Base-by-base conservation (phyloP, 441 rosid genomes). In the Omphalea diandra region DNA sequence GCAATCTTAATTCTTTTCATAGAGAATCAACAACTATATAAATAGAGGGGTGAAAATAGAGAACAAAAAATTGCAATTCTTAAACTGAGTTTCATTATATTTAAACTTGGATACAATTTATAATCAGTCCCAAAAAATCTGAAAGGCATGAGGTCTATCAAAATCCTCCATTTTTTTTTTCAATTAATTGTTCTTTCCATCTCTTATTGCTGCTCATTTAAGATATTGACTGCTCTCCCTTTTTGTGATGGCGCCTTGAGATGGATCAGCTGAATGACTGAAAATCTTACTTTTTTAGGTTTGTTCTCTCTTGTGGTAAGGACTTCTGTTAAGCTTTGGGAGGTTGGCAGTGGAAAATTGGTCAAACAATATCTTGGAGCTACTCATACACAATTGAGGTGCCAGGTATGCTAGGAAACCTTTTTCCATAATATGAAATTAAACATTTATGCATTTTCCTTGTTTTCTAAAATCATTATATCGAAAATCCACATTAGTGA, bases 311-410 rank as follows among this genome's bases (percentile, higher is more conserved):
- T 10, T 88, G 88, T 35, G 93, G 97, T 67, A 93, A 90, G 75
- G 97, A 93, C 78, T 93, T 74, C 85, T 8, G 78, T 85, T 68
- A 93, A 90, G 83, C 81, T 93, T 61, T 93, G 98, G 97, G 98
- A 93, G 78, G 79, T 90, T 72, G 83, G 88, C 73, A 80, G 88
- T 15, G 98, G 95, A 75, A 83, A 84, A 83, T 79, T 90, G 83
- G 88, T 90, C 56, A 90, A 84, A 70, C 93, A 93, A 62, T 90
- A 87, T 81, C 70, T 82, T 10, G 98, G 97, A 74, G 91, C 90
- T 74, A 82, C 83, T 11, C 90, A 82, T 74, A 70, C 83, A 27
- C 87, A 85, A 78, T 67, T 87, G 74, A 78, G 90, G 67, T 85
- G 89, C 76, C 98, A 90, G 94, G 98, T 93, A 72, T 73, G 62